Percentiles rank a stretch among this genome's conserved stretches.
These are phyloP conservation scores for Artemisia tridentata DNA, from an alignment of 129 eudicot genomes.

Conservation along the genomic window DNA sequence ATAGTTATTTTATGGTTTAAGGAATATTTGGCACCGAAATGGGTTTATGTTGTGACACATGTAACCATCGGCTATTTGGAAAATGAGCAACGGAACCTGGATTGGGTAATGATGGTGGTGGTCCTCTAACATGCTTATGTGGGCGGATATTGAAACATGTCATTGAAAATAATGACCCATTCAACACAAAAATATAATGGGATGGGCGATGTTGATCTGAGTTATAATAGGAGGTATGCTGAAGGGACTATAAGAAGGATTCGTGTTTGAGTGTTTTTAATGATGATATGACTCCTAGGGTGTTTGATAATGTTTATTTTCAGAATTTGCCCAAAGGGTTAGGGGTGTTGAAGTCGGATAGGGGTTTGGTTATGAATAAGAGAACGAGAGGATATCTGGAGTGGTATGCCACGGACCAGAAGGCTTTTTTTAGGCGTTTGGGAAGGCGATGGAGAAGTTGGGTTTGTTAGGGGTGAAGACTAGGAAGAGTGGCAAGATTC, in stretches of 20 bases:
- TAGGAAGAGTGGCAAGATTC: conserved; percentile 48
- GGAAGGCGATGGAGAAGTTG: conserved; percentile 63
- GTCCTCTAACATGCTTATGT: conserved; percentile 28
- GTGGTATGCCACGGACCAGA: conserved; percentile 6
- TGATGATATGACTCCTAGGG: conserved; percentile 71
- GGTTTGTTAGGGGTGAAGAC: conserved; percentile 53
- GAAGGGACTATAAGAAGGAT: conserved; percentile 29
- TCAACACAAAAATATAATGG: conserved; percentile 18
- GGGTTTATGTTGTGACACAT: conserved; percentile 2
- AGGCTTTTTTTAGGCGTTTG: too few species aligned
- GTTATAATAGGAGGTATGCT: too few species aligned
- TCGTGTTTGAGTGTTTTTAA: conserved; percentile 71
- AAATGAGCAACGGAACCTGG: background rate
- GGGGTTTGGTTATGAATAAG: conserved; percentile 44
- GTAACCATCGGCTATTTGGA: background rate
- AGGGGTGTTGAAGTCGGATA: conserved; percentile 64
- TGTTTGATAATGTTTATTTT: conserved; percentile 64
- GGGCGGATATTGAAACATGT: conserved; percentile 13
- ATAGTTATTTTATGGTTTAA: background rate
- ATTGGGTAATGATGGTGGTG: background rate
- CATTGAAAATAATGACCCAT: conserved; percentile 23
- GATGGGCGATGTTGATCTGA: too few species aligned
- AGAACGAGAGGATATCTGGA: conserved; percentile 47
- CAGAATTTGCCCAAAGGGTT: conserved; percentile 62
- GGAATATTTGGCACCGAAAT: conserved; percentile 18